A percentile compares a stretch with the other conserved stretches of the same genome.
These are phyloP conservation scores for Cantharellus cinnabarinus DNA, from an alignment of 768 basidiomycete genomes.

Conservation along the genomic window DNA sequence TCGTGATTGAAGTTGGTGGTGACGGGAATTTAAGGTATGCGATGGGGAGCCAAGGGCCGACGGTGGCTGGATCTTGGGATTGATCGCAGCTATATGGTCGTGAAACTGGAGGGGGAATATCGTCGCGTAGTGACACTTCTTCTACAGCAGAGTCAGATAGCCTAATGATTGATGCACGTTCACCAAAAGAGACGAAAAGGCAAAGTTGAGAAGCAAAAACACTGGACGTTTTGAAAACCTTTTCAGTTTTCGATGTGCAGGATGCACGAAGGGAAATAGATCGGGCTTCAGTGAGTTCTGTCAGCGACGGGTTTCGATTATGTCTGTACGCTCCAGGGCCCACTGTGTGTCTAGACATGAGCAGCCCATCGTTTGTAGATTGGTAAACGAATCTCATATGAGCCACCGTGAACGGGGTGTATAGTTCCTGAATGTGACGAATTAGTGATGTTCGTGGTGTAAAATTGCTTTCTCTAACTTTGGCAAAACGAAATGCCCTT, in stretches of 20 bases:
- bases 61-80: conserved; percentile 10
- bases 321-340: conserved; percentile 5
- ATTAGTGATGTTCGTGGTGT: not conserved
- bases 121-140: conserved; percentile 45
- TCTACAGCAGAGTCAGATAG: conserved; percentile 61
- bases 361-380: not conserved
- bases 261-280: not conserved
- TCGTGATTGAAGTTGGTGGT: conserved; percentile 10
- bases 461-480: conserved; percentile 25
- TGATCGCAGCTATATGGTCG: conserved; percentile 19
- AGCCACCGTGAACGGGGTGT: conserved; percentile 52
- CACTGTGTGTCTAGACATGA: not conserved
- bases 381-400: conserved; percentile 36
- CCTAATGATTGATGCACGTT: conserved; percentile 71
- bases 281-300: not conserved
- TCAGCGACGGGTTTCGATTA: conserved; percentile 7
- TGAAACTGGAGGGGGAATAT: conserved; percentile 24
- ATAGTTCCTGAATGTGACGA: conserved; percentile 45
- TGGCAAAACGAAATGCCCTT: conserved; percentile 63
- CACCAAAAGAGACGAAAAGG: conserved; percentile 71
- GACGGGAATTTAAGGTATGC: conserved; percentile 28
- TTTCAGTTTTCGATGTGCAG: conserved; percentile 10
- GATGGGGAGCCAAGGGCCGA: conserved; percentile 29
- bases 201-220: conserved; percentile 49
- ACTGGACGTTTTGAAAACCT: conserved; percentile 9